Conservation (phyloP, 1,284 basidiomycete species). For the Irpex rosettiformis region DNA sequence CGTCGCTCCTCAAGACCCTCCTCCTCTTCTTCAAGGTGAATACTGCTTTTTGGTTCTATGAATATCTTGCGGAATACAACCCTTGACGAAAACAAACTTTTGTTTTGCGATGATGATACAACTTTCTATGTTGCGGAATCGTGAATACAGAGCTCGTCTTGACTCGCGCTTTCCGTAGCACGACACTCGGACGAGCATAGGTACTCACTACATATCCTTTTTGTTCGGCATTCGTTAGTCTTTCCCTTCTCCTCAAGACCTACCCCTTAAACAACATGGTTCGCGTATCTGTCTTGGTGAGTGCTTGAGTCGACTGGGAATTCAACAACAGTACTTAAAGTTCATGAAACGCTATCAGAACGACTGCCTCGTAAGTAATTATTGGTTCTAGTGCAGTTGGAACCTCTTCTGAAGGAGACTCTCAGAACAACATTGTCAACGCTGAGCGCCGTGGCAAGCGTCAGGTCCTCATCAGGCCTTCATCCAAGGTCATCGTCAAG, state of each 20-base stretch:
- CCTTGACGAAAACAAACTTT: constrained; percentile 22
- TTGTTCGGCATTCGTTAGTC: constrained; percentile 20
- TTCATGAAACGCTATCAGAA: constrained; percentile 44
- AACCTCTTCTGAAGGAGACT: background rate
- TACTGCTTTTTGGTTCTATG: constrained; percentile 18
- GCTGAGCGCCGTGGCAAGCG: constrained; percentile 98
- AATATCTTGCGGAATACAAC: constrained; percentile 19
- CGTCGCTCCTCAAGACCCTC: constrained; percentile 25
- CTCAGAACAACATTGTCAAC: constrained; percentile 95
- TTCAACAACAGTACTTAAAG: constrained; percentile 1
- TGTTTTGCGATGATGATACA: constrained; percentile 16
- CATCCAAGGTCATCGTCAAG: constrained; percentile 95
- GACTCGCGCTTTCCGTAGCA: constrained; percentile 76
- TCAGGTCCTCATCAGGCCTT: constrained; percentile 93
- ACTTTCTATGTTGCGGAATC: background rate
- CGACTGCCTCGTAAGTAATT: constrained; percentile 67
- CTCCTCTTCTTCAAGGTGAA: constrained; percentile 30
- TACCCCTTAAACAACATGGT: constrained; percentile 58
- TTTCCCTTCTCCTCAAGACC: constrained; percentile 20
- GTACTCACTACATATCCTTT: constrained; percentile 32
- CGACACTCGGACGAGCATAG: constrained; percentile 77
- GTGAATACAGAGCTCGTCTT: constrained; percentile 50
- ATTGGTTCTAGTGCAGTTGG: background rate
- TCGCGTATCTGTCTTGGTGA: constrained; percentile 79
- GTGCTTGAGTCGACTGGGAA: constrained; percentile 27